A percentile compares a stretch with the other conserved stretches of the same genome.
Evolutionary conservation across 2,329 filamentous ascomycete species (phyloP).

Genomic region (Neonectria punicea): DNA sequence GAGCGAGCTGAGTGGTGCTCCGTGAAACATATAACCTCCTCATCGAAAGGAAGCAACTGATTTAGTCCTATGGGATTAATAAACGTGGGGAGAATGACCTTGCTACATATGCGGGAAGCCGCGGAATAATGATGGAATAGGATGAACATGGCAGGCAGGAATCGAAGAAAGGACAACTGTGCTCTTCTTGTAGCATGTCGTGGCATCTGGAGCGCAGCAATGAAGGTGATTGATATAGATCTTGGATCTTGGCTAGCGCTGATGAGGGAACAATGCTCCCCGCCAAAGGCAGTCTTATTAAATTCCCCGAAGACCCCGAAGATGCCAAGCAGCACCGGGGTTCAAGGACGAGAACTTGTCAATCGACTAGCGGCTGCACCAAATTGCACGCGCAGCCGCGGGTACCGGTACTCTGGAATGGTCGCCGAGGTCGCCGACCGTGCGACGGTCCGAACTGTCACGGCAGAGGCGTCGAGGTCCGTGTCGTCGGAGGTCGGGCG

Average conservation of each 20-base stretch:
- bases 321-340: not conserved
- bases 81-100: too few relatives aligned
- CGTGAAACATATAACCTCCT: too few relatives aligned
- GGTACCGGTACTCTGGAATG: conserved; percentile 1
- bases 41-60: too few relatives aligned
- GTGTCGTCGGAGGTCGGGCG: not conserved
- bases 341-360: not conserved
- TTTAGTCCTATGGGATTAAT: too few relatives aligned
- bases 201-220: not conserved
- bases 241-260: too few relatives aligned
- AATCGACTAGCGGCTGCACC: not conserved
- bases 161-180: too few relatives aligned
- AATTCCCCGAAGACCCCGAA: not conserved
- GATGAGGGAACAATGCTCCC: not conserved
- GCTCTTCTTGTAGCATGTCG: too few relatives aligned
- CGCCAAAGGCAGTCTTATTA: not conserved
- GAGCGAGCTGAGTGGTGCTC: too few relatives aligned
- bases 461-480: not conserved
- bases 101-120: too few relatives aligned
- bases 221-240: not conserved
- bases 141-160: too few relatives aligned
- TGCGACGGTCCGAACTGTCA: not conserved
- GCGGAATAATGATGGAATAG: too few relatives aligned
- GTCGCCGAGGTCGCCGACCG: conserved; percentile 23
- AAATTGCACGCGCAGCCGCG: not conserved